These are phyloP conservation scores for Candida khao-thaluensis DNA, from an alignment of 805 yeast genomes.

Conservation along the genomic window DNA sequence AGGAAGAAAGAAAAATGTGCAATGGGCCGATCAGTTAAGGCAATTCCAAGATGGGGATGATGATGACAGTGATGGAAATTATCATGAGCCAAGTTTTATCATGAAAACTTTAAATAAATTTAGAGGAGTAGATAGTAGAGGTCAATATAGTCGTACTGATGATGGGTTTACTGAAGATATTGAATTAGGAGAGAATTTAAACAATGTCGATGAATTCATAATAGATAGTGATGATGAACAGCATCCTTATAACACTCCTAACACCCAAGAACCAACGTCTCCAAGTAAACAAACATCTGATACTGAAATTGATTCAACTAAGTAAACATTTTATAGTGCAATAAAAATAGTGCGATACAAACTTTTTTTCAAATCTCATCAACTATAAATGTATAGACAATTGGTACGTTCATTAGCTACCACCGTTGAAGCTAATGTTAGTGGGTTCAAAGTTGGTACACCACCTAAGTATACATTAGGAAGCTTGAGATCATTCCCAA, in stretches of 20 bases:
- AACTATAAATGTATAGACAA: conserved; percentile 23
- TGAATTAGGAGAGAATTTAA: conserved; percentile 38
- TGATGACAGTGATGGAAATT: conserved; percentile 18
- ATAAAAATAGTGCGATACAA: no score
- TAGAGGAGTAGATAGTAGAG: conserved; percentile 20
- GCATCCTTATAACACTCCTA: conserved; percentile 1
- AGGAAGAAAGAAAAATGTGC: conserved; percentile 43
- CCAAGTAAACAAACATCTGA: no score
- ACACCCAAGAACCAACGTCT: not conserved
- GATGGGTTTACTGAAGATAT: conserved; percentile 36
- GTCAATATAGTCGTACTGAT: conserved; percentile 10
- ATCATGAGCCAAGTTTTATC: conserved; percentile 34
- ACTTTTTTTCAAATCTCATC: no score
- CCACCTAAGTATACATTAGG: conserved; percentile 77
- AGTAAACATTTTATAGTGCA: no score
- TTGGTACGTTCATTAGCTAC: conserved; percentile 33
- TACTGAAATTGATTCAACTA: no score
- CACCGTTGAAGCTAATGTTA: conserved; percentile 14
- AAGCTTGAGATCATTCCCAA: conserved; percentile 80
- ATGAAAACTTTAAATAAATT: conserved; percentile 34
- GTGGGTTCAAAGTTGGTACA: conserved; percentile 24
- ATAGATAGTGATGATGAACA: conserved; percentile 50
- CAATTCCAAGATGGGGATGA: conserved; percentile 31
- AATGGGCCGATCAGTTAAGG: conserved; percentile 47
- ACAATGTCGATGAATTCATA: conserved; percentile 40